A percentile compares a stretch with the other conserved stretches of the same genome.
These are phyloP conservation scores for Pythium monospermum DNA, from an alignment of 352 stramenopile species.

Conservation along the genomic window DNA sequence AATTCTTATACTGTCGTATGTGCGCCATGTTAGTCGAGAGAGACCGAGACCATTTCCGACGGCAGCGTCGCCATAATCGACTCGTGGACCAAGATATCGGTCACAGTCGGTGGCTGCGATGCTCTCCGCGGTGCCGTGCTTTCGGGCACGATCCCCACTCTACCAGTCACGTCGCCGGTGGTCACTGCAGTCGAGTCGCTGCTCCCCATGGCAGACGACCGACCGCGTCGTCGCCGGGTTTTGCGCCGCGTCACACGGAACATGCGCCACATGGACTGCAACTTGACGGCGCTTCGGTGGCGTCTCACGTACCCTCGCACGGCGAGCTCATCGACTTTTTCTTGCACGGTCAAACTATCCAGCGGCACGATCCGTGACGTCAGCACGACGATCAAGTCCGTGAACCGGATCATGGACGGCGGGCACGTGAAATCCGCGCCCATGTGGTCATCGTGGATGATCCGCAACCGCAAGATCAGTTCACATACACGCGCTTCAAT, in stretches of 20 bases:
- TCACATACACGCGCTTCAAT: slow-evolving; percentile 65
- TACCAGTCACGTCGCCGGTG: neutral
- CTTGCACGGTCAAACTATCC: slow-evolving; percentile 67
- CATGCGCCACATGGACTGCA: slow-evolving; percentile 65
- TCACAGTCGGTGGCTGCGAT: neutral
- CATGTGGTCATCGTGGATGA: slow-evolving; percentile 54
- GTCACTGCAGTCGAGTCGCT: slow-evolving; percentile 13
- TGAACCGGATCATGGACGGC: slow-evolving; percentile 69
- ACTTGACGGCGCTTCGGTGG: slow-evolving; percentile 48
- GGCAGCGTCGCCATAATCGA: slow-evolving; percentile 16
- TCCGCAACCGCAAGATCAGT: slow-evolving; percentile 51
- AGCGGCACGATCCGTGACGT: slow-evolving; percentile 60
- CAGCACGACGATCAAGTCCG: slow-evolving; percentile 64
- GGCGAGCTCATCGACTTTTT: slow-evolving; percentile 80
- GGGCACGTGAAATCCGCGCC: slow-evolving; percentile 37
- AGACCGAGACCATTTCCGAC: slow-evolving; percentile 16
- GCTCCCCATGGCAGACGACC: neutral
- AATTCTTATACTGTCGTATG: no score
- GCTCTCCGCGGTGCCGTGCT: no score
- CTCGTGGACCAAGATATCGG: slow-evolving; percentile 2
- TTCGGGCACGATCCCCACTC: neutral
- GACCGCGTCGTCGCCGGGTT: neutral
- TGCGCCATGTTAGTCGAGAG: slow-evolving; percentile 8
- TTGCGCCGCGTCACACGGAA: slow-evolving; percentile 37
- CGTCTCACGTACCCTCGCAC: slow-evolving; percentile 66